Percentiles rank a stretch among this genome's conserved stretches.
Conservation (phyloP, 1,139 yeast genomes). For the Pichia sp. region DNA sequence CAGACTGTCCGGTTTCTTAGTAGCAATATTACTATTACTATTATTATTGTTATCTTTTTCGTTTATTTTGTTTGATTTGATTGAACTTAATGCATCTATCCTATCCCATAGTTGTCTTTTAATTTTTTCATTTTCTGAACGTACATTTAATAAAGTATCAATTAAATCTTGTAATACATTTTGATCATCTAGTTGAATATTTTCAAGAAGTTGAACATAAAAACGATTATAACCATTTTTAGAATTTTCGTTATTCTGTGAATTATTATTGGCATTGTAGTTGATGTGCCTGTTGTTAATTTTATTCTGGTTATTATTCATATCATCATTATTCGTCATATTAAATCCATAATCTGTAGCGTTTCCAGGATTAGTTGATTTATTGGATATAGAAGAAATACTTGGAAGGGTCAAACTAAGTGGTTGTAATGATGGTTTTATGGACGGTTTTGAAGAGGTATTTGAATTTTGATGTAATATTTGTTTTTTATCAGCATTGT, state of each 20-base stretch:
- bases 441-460: neutral
- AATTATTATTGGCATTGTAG: too few species aligned
- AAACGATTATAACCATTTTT: neutral
- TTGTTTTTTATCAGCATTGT: too few species aligned
- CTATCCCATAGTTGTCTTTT: constrained; percentile 25
- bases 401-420: constrained; percentile 1
- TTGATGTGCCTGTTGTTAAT: too few species aligned
- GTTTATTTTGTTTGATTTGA: neutral
- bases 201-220: constrained; percentile 8
- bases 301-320: too few species aligned
- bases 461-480: too few species aligned
- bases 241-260: neutral
- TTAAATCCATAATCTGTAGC: too few species aligned
- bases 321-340: too few species aligned
- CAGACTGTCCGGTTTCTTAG: constrained; percentile 1
- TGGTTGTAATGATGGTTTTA: neutral
- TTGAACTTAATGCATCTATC: constrained; percentile 13
- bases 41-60: constrained; percentile 1
- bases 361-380: neutral
- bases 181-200: constrained; percentile 21
- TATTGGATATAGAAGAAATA: constrained; percentile 2
- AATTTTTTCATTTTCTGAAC: constrained; percentile 19
- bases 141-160: constrained; percentile 18
- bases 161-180: constrained; percentile 18
- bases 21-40: neutral